Conservation (phyloP, 148 eudicot species). For the Amaranthus cruentus region DNA sequence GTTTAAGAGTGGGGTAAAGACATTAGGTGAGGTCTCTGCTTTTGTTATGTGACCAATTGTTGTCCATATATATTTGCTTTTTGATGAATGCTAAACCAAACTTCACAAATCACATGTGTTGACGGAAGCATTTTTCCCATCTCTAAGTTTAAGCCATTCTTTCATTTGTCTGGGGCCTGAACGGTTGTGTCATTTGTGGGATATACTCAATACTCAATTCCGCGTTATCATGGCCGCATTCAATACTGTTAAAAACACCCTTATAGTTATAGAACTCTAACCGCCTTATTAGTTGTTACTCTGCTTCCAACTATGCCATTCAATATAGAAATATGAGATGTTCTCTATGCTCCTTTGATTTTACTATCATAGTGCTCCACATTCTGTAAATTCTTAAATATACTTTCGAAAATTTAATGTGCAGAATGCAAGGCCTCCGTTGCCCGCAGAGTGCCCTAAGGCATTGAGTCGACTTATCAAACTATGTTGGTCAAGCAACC, state of each 20-base stretch:
- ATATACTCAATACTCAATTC: not conserved
- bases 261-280: too few species aligned
- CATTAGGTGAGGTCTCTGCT: constrained; percentile 4
- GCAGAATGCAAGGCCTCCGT: constrained; percentile 95
- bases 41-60: not conserved
- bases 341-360: too few species aligned
- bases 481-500: constrained; percentile 85
- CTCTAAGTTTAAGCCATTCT: constrained; percentile 16
- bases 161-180: constrained; percentile 10
- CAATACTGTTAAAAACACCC: not conserved
- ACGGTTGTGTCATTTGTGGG: not conserved
- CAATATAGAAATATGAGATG: too few species aligned
- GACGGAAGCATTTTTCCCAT: not conserved
- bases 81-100: constrained; percentile 5
- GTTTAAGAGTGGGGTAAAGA: constrained; percentile 3
- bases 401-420: not conserved
- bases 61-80: not conserved
- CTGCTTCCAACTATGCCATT: too few species aligned
- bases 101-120: constrained; percentile 5
- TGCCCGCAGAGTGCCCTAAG: constrained; percentile 68
- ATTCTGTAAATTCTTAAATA: too few species aligned
- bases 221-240: not conserved
- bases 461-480: constrained; percentile 59
- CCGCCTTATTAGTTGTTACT: too few species aligned
- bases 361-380: too few species aligned